Percentiles rank a stretch among this genome's conserved stretches.
phyloP scores from a whole-genome alignment of 352 stramenopile genomes.

The Pythium coloratum region DNA sequence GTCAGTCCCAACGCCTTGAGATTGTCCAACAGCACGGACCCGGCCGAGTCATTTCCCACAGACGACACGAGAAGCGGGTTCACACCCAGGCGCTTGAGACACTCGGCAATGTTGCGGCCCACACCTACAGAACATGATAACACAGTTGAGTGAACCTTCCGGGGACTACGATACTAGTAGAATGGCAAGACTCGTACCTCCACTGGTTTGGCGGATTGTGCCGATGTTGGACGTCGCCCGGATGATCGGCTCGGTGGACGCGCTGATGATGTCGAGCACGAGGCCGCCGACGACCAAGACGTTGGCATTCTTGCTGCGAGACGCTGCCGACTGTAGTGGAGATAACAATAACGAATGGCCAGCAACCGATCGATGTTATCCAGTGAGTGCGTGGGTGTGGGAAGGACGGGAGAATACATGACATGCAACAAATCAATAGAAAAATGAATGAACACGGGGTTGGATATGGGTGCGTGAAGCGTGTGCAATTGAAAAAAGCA shows the following conservation, averaged over 20 bases:
- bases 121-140: slow-evolving; percentile 55
- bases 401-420: background rate
- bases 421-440: slow-evolving; percentile 9
- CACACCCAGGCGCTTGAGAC: slow-evolving; percentile 64
- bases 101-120: slow-evolving; percentile 92
- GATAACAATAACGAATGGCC: background rate
- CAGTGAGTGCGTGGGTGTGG: background rate
- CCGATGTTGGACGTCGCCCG: slow-evolving; percentile 88
- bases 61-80: slow-evolving; percentile 79
- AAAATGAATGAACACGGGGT: slow-evolving; percentile 18
- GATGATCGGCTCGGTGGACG: slow-evolving; percentile 63
- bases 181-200: slow-evolving; percentile 34
- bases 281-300: slow-evolving; percentile 87
- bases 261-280: slow-evolving; percentile 87
- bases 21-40: slow-evolving; percentile 73
- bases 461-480: background rate
- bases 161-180: background rate
- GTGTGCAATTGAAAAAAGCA: slow-evolving; percentile 6
- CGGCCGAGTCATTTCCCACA: slow-evolving; percentile 74
- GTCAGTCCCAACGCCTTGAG: slow-evolving; percentile 60
- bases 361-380: slow-evolving; percentile 3
- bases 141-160: too few relatives aligned
- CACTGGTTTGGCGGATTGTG: slow-evolving; percentile 77
- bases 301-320: slow-evolving; percentile 7
- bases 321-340: background rate